Evolutionary conservation across 768 basidiomycete species (phyloP).

Genomic region (Amanita jacksonii): DNA sequence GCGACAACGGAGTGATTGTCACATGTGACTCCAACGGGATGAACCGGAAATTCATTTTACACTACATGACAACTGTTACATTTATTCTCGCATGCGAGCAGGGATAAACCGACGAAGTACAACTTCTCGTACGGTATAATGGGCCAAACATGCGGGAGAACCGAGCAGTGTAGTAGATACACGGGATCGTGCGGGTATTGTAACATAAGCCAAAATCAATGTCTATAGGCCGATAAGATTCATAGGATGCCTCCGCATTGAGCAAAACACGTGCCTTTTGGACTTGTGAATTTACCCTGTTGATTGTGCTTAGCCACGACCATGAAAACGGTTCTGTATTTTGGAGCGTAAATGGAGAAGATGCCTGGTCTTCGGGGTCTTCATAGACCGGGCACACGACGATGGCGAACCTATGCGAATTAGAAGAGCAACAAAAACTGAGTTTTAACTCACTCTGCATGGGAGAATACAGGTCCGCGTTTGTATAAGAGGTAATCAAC

Average conservation of each 20-base stretch:
- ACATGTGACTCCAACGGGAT: conserved; percentile 10
- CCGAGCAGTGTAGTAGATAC: conserved; percentile 40
- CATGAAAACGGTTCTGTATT: conserved; percentile 73
- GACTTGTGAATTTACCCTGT: conserved; percentile 93
- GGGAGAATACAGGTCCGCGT: conserved; percentile 87
- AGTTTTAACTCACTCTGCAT: conserved; percentile 71
- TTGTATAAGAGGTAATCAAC: conserved; percentile 93
- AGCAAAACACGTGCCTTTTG: conserved; percentile 59
- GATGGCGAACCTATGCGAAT: conserved; percentile 63
- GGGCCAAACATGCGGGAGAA: conserved; percentile 65
- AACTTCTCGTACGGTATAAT: conserved; percentile 81
- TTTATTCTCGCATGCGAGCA: conserved; percentile 83
- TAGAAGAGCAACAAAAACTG: conserved; percentile 1
- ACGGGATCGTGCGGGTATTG: conserved; percentile 71
- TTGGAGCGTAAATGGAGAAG: conserved; percentile 54
- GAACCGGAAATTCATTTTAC: conserved; percentile 8
- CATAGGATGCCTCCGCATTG: neutral
- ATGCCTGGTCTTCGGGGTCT: conserved; percentile 59
- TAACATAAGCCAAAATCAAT: conserved; percentile 82
- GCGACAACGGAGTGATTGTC: conserved; percentile 29
- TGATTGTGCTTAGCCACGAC: conserved; percentile 96
- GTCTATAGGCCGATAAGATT: conserved; percentile 43
- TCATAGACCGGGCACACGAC: conserved; percentile 89
- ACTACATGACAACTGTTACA: neutral
- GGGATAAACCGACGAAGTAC: conserved; percentile 80